Evolutionary conservation across 2,329 filamentous ascomycete species (phyloP).

Genomic region (Penicillium sp.): DNA sequence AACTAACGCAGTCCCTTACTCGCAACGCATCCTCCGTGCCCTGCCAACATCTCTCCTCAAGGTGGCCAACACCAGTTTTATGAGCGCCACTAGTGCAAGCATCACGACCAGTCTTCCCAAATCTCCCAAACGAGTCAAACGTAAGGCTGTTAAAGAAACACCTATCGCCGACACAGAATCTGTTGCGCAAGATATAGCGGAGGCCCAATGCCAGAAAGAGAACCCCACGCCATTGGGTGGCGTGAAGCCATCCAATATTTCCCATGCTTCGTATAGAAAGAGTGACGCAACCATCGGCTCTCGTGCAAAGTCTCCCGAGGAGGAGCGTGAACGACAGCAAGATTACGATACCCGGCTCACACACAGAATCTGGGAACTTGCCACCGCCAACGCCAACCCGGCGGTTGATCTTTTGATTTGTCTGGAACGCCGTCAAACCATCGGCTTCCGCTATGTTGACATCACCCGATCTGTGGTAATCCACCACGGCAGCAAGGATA

Average conservation of each 20-base stretch:
- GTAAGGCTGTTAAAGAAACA: constrained; percentile 50
- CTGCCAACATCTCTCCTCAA: constrained; percentile 88
- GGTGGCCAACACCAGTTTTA: constrained; percentile 92
- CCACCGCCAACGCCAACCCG: constrained; percentile 87
- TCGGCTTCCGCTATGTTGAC: constrained; percentile 96
- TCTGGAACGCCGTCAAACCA: constrained; percentile 83
- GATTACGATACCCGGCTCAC: constrained; percentile 82
- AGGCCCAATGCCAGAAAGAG: constrained; percentile 18
- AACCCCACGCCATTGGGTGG: constrained; percentile 18
- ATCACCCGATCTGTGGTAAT: constrained; percentile 90
- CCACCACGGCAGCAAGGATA: constrained; percentile 88
- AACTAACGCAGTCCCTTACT: constrained; percentile 82
- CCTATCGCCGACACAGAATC: constrained; percentile 45
- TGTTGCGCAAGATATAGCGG: constrained; percentile 49
- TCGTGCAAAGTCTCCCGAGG: constrained; percentile 21
- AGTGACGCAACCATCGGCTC: constrained; percentile 25
- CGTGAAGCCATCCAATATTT: constrained; percentile 16
- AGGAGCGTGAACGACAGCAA: constrained; percentile 39
- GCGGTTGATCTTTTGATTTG: constrained; percentile 92
- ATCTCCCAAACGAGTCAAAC: constrained; percentile 60
- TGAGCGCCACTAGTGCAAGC: constrained; percentile 85
- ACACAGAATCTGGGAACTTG: constrained; percentile 89
- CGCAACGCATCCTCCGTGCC: constrained; percentile 85
- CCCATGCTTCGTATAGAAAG: constrained; percentile 16
- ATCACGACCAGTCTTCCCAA: constrained; percentile 77